Evolutionary conservation across 2,329 filamentous ascomycete genomes (phyloP), one percentile per base, ranked within the genome.

Genomic region (Nannizziopsis arthrosporioides): DNA sequence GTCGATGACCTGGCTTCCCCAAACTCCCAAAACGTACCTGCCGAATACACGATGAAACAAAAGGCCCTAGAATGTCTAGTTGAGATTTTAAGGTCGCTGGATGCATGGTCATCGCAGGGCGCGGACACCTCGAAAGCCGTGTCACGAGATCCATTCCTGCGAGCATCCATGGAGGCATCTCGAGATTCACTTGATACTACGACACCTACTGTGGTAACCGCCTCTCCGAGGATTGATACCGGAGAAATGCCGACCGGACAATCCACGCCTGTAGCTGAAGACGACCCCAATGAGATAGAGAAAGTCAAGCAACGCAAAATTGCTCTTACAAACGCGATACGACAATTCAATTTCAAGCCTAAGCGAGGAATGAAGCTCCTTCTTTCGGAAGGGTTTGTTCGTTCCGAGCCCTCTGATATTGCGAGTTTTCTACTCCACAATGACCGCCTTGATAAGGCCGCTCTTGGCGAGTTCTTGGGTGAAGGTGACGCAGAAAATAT

Each of bases 321-420:
- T 5, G 92, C 92, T 0, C 70, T 96, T 52, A 85, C 82, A 45
- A 92, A 94, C 57, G 90, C 85, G 1, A 84, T 95, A 47, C 80
- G 82, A 43, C 84, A 87, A 53, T 98, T 98, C 74, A 98, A 98
- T 64, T 95, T 90, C 73, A 98, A 98, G 64, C 88, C 93, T 0
- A 98, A 98, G 66, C 80, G 84, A 51, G 93, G 92, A 5, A 78
- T 98, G 61, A 94, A 94, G 62, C 69, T 84, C 12, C 68, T 98
- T 14, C 62, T 96, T 10, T 76, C 84, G 19, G 85, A 93, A 54
- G 86, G 87, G 0, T 95, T 98, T 63, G 94, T 98, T 51, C 68
- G 77, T 1, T 90, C 84, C 48, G 78, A 89, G 5, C 83, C 92
- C 0, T 73, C 82, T 50, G 87, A 94, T 55, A 86, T 98, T 59